phyloP scores from a whole-genome alignment of 2,329 filamentous ascomycete genomes.

The Penicillium olsonii region DNA sequence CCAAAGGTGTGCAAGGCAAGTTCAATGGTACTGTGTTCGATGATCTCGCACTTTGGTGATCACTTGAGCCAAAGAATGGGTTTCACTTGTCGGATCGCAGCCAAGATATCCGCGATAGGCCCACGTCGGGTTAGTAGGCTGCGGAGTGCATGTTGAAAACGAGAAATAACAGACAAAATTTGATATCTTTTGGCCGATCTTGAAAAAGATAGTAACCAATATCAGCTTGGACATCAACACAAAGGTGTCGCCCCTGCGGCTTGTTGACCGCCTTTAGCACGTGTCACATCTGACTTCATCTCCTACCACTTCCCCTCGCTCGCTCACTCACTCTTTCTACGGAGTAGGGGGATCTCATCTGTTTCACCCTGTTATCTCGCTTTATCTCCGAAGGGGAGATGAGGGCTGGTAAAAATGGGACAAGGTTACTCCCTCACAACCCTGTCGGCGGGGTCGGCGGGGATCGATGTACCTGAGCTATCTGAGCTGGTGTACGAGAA shows the following conservation, averaged over 20 bases:
- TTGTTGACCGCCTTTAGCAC: constrained; percentile 25
- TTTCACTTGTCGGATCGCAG: too few relatives aligned
- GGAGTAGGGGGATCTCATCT: background rate
- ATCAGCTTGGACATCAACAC: too few relatives aligned
- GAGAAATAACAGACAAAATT: too few relatives aligned
- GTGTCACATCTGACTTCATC: constrained; percentile 25
- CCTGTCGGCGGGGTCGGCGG: constrained; percentile 85
- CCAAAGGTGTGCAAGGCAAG: background rate
- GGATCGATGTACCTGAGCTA: constrained; percentile 91
- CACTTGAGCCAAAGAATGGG: too few relatives aligned
- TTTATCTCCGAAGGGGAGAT: constrained; percentile 26
- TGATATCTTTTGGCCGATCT: too few relatives aligned
- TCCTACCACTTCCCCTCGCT: constrained; percentile 3
- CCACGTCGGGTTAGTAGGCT: too few relatives aligned
- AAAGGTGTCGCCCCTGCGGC: constrained; percentile 1
- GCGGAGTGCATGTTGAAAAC: too few relatives aligned
- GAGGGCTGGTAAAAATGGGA: constrained; percentile 65
- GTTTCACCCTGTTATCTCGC: background rate
- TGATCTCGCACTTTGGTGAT: too few relatives aligned
- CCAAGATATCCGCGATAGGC: too few relatives aligned
- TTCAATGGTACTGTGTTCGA: too few relatives aligned
- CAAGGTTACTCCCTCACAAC: constrained; percentile 95
- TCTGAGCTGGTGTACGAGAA: constrained; percentile 89
- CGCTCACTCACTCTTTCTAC: constrained; percentile 7
- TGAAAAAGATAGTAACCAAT: background rate